A percentile compares a stretch with the other conserved stretches of the same genome.
These are phyloP conservation scores for Mycena pura DNA, from an alignment of 768 basidiomycete species.

Conservation along the genomic window DNA sequence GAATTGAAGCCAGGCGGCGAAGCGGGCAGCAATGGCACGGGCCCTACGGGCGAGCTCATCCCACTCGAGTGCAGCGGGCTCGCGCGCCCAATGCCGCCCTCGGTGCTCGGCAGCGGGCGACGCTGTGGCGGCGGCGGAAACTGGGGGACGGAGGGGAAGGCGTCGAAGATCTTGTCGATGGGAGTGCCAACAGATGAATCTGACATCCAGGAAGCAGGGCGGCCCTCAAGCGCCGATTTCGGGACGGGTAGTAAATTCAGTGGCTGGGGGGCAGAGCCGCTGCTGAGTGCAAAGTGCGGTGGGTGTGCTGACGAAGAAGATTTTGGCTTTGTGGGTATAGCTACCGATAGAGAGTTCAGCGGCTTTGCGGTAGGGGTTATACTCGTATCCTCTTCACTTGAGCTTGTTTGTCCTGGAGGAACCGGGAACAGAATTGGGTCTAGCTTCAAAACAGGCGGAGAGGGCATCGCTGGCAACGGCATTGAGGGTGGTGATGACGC, in stretches of 20 bases:
- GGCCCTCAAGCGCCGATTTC: slow-evolving; percentile 21
- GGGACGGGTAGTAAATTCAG: slow-evolving; percentile 13
- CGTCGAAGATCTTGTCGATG: slow-evolving; percentile 69
- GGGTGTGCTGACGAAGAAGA: slow-evolving; percentile 21
- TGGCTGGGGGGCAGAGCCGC: background rate
- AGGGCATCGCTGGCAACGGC: slow-evolving; percentile 7
- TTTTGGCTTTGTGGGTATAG: slow-evolving; percentile 15
- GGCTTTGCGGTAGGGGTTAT: slow-evolving; percentile 20
- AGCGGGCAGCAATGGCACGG: slow-evolving; percentile 1
- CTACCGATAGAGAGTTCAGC: slow-evolving; percentile 28
- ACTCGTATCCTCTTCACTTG: slow-evolving; percentile 17
- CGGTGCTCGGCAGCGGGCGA: background rate
- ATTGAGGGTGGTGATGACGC: slow-evolving; percentile 13
- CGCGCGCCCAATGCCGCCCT: background rate
- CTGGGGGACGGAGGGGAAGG: slow-evolving; percentile 75
- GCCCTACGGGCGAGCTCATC: background rate
- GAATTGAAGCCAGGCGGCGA: slow-evolving; percentile 6
- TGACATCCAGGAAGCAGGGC: slow-evolving; percentile 57
- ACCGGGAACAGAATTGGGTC: slow-evolving; percentile 31
- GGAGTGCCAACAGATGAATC: slow-evolving; percentile 48
- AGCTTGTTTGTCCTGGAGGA: slow-evolving; percentile 27
- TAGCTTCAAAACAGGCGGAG: slow-evolving; percentile 20
- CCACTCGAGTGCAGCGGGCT: background rate
- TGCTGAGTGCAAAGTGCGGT: slow-evolving; percentile 16
- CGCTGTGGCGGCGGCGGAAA: slow-evolving; percentile 41